Evolutionary conservation across 2,329 filamentous ascomycete genomes (phyloP), one percentile per base, ranked within the genome.

Genomic region (Elsinoe australis): DNA sequence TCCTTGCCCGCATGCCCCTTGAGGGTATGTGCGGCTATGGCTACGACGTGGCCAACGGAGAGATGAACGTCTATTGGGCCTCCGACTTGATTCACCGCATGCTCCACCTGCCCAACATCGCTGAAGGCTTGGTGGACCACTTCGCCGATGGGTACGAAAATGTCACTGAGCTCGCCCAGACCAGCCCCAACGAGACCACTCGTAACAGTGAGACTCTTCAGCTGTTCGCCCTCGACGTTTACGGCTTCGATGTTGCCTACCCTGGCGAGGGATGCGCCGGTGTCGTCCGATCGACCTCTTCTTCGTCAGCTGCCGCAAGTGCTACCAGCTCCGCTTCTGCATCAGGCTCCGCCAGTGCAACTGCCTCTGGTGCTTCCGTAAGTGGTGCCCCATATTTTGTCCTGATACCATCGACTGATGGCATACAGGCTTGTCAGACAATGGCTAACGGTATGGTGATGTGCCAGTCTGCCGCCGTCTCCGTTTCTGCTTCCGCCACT

Each of bases 191-290:
- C 19, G 67, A 72, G 2, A 65, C 72, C 4, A 73, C 68, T 2
- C 66, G 72, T 21, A 80, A 85, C 63, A 80, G 74, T 24, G 73
- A 83, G 53, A 72, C 74, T 0, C 67, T 85, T 33, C 78, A 83
- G 63, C 82, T 80, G 62, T 85, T 86, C 59, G 81, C 82, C 3
- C 72, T 83, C 5, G 79, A 84, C 51, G 78, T 71, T 1, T 85
- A 81, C 61, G 80, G 80, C 0, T 78, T 74, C 53, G 80, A 85
- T 51, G 71, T 85, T 56, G 76, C 76, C 5, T 67, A 77, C 4
- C 80, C 80, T 0, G 80, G 80, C 0, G 69, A 73, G 21, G 81
- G 81, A 0, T 85, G 81, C 59, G 61, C 73, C 0, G 79, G 80
- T 2, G 67, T 67, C 36, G 22, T 52, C 3, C 55, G 47, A 28